Base-by-base conservation (phyloP, 495 filamentous ascomycete species). In the Letharia columbiana region DNA sequence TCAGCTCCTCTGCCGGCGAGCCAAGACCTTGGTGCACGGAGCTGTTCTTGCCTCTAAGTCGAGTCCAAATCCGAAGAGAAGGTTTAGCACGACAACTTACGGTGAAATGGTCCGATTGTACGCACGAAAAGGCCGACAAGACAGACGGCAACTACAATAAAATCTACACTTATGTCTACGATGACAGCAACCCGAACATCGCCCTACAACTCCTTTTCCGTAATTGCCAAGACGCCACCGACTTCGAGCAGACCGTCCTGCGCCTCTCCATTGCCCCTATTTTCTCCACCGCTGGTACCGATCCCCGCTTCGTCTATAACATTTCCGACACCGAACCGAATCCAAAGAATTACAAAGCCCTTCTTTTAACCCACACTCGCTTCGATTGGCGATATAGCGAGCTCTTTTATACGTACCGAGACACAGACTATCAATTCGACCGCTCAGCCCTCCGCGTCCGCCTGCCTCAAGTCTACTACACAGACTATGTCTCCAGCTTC, bases 31-130 rank as follows among this genome's bases (percentile, higher is more conserved):
- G 67, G 60, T 77, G 76, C 54, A 73, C 71, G 8, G 76, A 78
- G 40, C 64, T 75, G 12, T 80, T 78, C 61, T 70, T 80, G 56
- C 78, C 78, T 17, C 61, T 77, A 54, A 75, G 73, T 33, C 70
- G 66, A 31, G 76, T 79, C 4, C 78, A 76, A 66, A 66, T 79
- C 23, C 69, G 68, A 23, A 68, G 73, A n/a, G 67, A 72, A 49
- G 65, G 72, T 20, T 65, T 69, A n/a, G 71, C 75, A 11, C 71
- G 71, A 13, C 69, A 75, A 41, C 61, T 77, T 6, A 71, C 74
- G n/a, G 56, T 78, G 13, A 77, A 74, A 67, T 80, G 78, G 77
- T 79, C 78, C 0, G 77, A 80, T 67, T 77, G 75, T 18, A 73
- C 72, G 37, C 77, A 80, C 56, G 72, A 74, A 52, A 63, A 70